Conservation (phyloP, 1,284 basidiomycete species). For the Cutaneotrichosporon daszewskae region DNA sequence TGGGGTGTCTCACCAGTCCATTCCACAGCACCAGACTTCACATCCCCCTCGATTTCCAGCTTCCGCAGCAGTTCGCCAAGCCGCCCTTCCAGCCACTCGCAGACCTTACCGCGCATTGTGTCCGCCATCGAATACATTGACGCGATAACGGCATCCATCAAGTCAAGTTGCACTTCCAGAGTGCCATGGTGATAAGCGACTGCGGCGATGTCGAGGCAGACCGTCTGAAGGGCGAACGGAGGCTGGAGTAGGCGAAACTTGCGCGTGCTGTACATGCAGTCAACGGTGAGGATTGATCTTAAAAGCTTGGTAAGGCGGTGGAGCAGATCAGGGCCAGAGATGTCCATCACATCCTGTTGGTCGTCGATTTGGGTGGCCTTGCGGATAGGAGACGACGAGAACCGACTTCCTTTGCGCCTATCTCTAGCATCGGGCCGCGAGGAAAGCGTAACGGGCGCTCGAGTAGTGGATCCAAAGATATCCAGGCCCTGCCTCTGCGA, state of each 20-base stretch:
- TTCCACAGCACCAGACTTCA: background rate
- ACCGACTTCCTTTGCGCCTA: no score
- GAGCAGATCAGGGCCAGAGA: conserved; percentile 17
- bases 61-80: conserved; percentile 24
- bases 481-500: conserved; percentile 31
- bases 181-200: conserved; percentile 47
- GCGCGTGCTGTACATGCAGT: conserved; percentile 29
- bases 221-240: conserved; percentile 36
- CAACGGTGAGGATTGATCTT: conserved; percentile 18
- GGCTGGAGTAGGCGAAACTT: conserved; percentile 30
- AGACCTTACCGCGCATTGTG: conserved; percentile 48
- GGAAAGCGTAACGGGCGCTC: no score
- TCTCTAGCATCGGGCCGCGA: no score
- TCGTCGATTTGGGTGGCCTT: no score
- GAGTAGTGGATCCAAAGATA: no score
- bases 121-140: conserved; percentile 33
- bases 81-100: conserved; percentile 48
- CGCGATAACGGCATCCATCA: conserved; percentile 35
- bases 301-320: conserved; percentile 19
- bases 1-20: conserved; percentile 8
- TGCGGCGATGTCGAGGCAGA: conserved; percentile 43
- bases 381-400: no score
- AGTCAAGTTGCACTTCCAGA: conserved; percentile 37
- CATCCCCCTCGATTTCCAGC: conserved; percentile 17
- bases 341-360: no score